phyloP scores from a whole-genome alignment of 2,329 filamentous ascomycete species.

The Apiospora sp. region DNA sequence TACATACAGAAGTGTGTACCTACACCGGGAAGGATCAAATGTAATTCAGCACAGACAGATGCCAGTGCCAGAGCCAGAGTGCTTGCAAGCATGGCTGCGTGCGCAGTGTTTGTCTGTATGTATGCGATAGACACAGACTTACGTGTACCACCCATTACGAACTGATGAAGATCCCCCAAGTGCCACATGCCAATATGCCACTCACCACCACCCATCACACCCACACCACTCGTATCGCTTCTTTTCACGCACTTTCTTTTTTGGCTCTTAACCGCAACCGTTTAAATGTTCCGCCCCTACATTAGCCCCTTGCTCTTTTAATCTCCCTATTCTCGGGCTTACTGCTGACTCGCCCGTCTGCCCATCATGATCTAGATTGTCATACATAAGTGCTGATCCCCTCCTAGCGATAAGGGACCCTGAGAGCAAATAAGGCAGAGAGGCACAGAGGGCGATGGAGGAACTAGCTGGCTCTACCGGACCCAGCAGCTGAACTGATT shows the following conservation, averaged over 20 bases:
- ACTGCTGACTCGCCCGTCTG: conserved; percentile 7
- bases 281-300: background rate
- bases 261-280: background rate
- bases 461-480: background rate
- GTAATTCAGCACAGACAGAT: background rate
- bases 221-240: background rate
- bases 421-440: background rate
- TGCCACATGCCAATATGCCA: background rate
- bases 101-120: background rate
- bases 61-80: background rate
- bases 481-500: conserved; percentile 5
- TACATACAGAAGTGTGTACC: too few relatives aligned
- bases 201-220: background rate
- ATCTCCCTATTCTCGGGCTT: conserved; percentile 9
- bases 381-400: background rate
- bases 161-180: background rate
- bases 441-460: background rate
- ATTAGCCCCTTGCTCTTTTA: background rate
- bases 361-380: conserved; percentile 7
- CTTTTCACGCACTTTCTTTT: background rate
- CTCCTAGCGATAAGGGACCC: background rate
- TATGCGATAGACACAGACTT: background rate
- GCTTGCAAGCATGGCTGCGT: background rate
- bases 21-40: too few relatives aligned
- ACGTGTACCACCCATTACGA: background rate